Conservation (phyloP, 352 stramenopile genomes). For the Thalassiosira hispida region DNA sequence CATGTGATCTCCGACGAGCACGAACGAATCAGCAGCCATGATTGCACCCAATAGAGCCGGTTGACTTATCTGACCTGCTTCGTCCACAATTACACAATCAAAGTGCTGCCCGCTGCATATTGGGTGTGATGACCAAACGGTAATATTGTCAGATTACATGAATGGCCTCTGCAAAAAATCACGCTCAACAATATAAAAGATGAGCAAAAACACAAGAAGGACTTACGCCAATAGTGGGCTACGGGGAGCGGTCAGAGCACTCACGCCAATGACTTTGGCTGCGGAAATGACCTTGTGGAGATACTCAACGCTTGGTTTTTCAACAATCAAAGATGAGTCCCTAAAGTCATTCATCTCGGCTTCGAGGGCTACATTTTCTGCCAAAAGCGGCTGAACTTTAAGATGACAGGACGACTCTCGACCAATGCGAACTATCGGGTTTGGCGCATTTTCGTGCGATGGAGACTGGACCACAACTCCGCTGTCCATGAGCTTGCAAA, state of each 20-base stretch:
- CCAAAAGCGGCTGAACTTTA: constrained; percentile 60
- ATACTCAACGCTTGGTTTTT: constrained; percentile 55
- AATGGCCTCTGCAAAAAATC: too few relatives aligned
- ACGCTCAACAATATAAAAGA: too few relatives aligned
- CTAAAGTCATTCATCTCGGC: constrained; percentile 34
- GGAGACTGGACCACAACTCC: constrained; percentile 60
- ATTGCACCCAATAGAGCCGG: constrained; percentile 93
- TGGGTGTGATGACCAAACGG: too few relatives aligned
- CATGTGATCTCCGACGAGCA: constrained; percentile 97
- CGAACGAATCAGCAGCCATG: constrained; percentile 92
- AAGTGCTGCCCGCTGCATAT: constrained; percentile 90
- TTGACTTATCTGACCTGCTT: constrained; percentile 98
- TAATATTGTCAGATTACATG: too few relatives aligned
- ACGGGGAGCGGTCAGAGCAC: constrained; percentile 67
- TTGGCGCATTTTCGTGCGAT: constrained; percentile 36
- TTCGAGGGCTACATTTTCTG: constrained; percentile 53
- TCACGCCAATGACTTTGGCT: constrained; percentile 82
- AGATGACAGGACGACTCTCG: constrained; percentile 61
- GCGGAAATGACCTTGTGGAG: constrained; percentile 65
- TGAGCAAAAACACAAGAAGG: too few relatives aligned
- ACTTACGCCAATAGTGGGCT: constrained; percentile 71
- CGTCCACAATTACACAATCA: constrained; percentile 98
- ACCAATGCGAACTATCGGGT: constrained; percentile 71
- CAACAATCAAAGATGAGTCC: constrained; percentile 8
- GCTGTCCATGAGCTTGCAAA: constrained; percentile 91